Base-by-base conservation (phyloP, 805 yeast species). In the Kluyveromyces aestuarii region DNA sequence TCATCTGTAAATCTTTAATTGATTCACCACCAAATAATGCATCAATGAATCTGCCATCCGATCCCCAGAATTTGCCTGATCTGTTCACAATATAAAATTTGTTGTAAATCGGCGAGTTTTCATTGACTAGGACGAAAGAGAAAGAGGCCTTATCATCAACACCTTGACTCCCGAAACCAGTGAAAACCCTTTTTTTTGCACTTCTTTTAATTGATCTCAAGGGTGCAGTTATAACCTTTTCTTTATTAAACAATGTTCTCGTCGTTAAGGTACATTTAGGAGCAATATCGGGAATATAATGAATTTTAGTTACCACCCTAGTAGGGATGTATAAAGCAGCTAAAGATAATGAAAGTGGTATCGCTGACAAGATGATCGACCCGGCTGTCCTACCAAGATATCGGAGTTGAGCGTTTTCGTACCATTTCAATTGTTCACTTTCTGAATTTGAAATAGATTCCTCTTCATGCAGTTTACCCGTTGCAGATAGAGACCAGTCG, bases 151-250 rank as follows among this genome's bases (percentile, higher is more conserved):
- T 56, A 49, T 63, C 66, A n/a, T 62, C 67, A 21, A 62, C 52
- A 13, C 66, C 66, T 41, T 61, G 64, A 1, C 47, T 19, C 8
- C 69, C 68, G 2, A 46, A 51, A 1, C 69, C 67, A 1, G 69
- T 64, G 37, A 52, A 64, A 9, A 61, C 58, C 19, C 52, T 51
- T 9, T 54, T 53, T 40, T 46, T 53, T 7, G 47, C 48, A 27
- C 48, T 50, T 42, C 60, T 57, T n/a, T 41, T 52, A 17, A 62
- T 47, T 4, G 53, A 48, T 17, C 48, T 40, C 25, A 63, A 21
- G 2, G 54, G 40, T 7, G 62, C 8, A 11, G 54, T 44, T 7
- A 14, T 33, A 11, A 17, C 17, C 39, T 43, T 43, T 17, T 43
- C 45, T 14, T 38, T 16, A 19, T 43, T 43, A 17, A 43, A 21